These are phyloP conservation scores for Penicillium canariense DNA, from an alignment of 495 filamentous ascomycete genomes.

Conservation along the genomic window DNA sequence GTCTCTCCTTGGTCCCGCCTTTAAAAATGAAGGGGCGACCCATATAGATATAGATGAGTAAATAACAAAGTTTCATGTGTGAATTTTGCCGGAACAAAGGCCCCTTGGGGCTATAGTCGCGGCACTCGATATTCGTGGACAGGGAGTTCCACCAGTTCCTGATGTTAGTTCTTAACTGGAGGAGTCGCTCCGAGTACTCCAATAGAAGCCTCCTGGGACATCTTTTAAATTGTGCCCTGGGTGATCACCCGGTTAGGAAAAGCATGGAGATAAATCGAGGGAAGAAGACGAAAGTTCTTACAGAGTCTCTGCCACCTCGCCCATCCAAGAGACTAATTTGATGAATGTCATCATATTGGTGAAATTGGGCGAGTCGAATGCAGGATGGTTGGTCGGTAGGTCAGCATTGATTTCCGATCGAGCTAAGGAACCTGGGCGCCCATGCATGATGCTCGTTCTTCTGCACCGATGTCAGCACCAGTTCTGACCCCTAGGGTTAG, in stretches of 20 bases:
- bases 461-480: slow-evolving; percentile 4
- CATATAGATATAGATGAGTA: slow-evolving; percentile 43
- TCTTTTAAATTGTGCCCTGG: slow-evolving; percentile 30
- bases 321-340: slow-evolving; percentile 38
- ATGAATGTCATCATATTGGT: slow-evolving; percentile 43
- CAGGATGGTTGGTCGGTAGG: slow-evolving; percentile 34
- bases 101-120: slow-evolving; percentile 31
- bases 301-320: slow-evolving; percentile 43
- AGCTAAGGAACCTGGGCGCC: slow-evolving; percentile 39
- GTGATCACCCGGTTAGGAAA: neutral
- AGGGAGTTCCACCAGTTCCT: slow-evolving; percentile 44
- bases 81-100: slow-evolving; percentile 41
- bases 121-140: slow-evolving; percentile 33
- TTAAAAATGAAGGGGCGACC: slow-evolving; percentile 47
- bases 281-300: slow-evolving; percentile 18
- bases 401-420: slow-evolving; percentile 44
- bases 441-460: slow-evolving; percentile 42
- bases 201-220: slow-evolving; percentile 35
- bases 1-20: slow-evolving; percentile 20
- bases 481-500: neutral
- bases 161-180: slow-evolving; percentile 34
- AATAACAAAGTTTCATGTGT: slow-evolving; percentile 47
- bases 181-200: slow-evolving; percentile 37
- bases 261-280: no score
- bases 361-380: slow-evolving; percentile 34